Percentiles rank a stretch among this genome's conserved stretches.
Evolutionary conservation across 2,329 filamentous ascomycete species (phyloP).

Genomic region (Ascochyta viciae-villosae): DNA sequence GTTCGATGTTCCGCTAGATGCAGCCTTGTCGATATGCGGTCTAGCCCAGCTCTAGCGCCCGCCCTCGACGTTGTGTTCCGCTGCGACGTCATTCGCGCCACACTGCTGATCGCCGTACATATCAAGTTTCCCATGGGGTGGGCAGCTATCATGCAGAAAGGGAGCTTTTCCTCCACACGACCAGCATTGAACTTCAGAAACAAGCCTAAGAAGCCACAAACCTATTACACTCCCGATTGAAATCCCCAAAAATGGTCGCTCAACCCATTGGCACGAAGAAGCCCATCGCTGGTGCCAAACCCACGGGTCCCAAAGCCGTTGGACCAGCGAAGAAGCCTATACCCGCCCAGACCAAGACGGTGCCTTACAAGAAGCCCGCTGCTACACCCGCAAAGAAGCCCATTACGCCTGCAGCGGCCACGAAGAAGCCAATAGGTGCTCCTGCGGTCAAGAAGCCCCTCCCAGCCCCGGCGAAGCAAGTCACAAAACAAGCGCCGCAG

Average conservation of each 20-base stretch:
- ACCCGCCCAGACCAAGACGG: slow-evolving; percentile 19
- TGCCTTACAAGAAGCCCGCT: slow-evolving; percentile 27
- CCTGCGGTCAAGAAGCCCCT: slow-evolving; percentile 20
- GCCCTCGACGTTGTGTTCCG: slow-evolving; percentile 19
- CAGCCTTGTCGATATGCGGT: slow-evolving; percentile 29
- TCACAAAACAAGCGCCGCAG: slow-evolving; percentile 28
- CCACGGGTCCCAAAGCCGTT: slow-evolving; percentile 21
- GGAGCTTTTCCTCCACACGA: neutral
- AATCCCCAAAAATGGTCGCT: slow-evolving; percentile 26
- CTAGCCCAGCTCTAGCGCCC: slow-evolving; percentile 22
- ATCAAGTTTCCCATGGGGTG: slow-evolving; percentile 20
- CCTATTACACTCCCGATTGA: neutral
- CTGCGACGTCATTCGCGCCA: slow-evolving; percentile 26
- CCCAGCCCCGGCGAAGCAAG: slow-evolving; percentile 13
- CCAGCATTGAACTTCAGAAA: neutral
- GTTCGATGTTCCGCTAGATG: slow-evolving; percentile 27
- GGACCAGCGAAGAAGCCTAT: slow-evolving; percentile 28
- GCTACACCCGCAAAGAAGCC: slow-evolving; percentile 21
- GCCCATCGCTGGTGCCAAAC: slow-evolving; percentile 22
- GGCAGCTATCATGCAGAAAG: slow-evolving; percentile 1
- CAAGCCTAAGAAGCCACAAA: neutral
- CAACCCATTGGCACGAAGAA: slow-evolving; percentile 40
- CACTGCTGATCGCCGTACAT: slow-evolving; percentile 9
- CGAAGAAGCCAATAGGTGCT: slow-evolving; percentile 10
- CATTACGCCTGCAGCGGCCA: slow-evolving; percentile 3